Percentiles rank a stretch among this genome's conserved stretches.
Conservation (phyloP, 495 filamentous ascomycete genomes). For the Trypethelium eluteriae region DNA sequence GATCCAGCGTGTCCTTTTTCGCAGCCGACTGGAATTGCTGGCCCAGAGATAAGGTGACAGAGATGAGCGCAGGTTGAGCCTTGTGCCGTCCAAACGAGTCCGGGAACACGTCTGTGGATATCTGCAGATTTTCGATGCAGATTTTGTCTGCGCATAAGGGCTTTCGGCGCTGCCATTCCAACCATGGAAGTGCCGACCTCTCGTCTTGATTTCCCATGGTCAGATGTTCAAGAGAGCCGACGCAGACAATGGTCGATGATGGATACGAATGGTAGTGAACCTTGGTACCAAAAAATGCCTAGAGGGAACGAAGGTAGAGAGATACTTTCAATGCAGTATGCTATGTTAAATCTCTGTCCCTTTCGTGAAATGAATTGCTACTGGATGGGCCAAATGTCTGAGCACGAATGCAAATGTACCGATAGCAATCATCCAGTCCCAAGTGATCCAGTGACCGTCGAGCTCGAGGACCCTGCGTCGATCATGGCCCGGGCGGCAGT, state of each 20-base stretch:
- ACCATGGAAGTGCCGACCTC: neutral
- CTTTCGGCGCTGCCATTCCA: slow-evolving; percentile 6
- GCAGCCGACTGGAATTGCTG: slow-evolving; percentile 43
- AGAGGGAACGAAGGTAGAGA: no score
- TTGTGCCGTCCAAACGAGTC: slow-evolving; percentile 53
- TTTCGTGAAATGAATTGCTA: no score
- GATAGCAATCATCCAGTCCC: no score
- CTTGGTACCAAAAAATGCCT: no score
- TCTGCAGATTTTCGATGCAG: slow-evolving; percentile 45
- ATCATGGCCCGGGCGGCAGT: slow-evolving; percentile 8
- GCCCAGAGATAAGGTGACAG: slow-evolving; percentile 43
- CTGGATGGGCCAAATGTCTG: neutral
- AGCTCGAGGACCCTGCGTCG: neutral
- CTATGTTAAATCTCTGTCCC: no score
- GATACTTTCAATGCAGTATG: no score
- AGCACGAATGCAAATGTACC: neutral
- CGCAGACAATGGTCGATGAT: no score
- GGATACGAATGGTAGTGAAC: no score
- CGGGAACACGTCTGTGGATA: slow-evolving; percentile 36
- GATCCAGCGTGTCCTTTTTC: slow-evolving; percentile 41
- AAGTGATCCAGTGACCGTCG: neutral
- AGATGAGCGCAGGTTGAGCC: slow-evolving; percentile 48
- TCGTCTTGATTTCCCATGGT: no score
- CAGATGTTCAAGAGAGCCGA: no score
- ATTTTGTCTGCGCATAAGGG: slow-evolving; percentile 23